phyloP scores from a whole-genome alignment of 2,329 filamentous ascomycete genomes.

The Plenodomus tracheiphilus region DNA sequence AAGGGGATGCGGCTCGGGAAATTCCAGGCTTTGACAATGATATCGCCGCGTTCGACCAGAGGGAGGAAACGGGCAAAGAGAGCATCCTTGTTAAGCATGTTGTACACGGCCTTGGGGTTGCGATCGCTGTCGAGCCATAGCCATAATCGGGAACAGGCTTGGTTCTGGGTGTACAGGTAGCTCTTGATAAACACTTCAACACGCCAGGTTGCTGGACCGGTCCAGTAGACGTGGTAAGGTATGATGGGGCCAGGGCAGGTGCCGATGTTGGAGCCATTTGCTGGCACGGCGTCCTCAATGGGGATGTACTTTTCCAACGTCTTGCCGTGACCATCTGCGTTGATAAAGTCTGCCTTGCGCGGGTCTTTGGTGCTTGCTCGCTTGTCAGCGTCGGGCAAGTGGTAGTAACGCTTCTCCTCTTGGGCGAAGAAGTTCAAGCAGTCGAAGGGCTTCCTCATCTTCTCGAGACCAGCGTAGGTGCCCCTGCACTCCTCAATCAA shows the following conservation, averaged over 20 bases:
- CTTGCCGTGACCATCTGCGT: constrained; percentile 49
- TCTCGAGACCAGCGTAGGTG: constrained; percentile 56
- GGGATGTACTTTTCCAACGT: constrained; percentile 45
- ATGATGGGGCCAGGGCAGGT: constrained; percentile 59
- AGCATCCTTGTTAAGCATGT: constrained; percentile 57
- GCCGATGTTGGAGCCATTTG: constrained; percentile 50
- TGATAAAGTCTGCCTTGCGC: constrained; percentile 46
- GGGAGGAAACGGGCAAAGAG: constrained; percentile 58
- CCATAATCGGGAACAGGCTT: constrained; percentile 58
- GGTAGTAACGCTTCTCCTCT: constrained; percentile 55
- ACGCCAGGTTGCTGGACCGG: constrained; percentile 60
- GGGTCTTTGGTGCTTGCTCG: constrained; percentile 50
- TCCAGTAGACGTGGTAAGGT: constrained; percentile 62
- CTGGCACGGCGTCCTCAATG: constrained; percentile 37
- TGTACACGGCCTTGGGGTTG: constrained; percentile 54
- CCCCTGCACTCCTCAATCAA: constrained; percentile 59
- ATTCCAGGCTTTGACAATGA: constrained; percentile 57
- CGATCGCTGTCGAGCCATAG: constrained; percentile 60
- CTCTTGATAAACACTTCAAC: constrained; percentile 61
- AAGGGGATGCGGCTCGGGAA: constrained; percentile 58
- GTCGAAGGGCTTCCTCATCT: constrained; percentile 58
- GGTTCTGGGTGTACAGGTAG: constrained; percentile 60
- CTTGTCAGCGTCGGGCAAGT: constrained; percentile 47
- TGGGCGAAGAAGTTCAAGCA: constrained; percentile 57
- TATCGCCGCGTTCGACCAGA: constrained; percentile 58